Evolutionary conservation across 2,329 filamentous ascomycete genomes (phyloP).

Genomic region (Davidsoniella neocaledoniae): DNA sequence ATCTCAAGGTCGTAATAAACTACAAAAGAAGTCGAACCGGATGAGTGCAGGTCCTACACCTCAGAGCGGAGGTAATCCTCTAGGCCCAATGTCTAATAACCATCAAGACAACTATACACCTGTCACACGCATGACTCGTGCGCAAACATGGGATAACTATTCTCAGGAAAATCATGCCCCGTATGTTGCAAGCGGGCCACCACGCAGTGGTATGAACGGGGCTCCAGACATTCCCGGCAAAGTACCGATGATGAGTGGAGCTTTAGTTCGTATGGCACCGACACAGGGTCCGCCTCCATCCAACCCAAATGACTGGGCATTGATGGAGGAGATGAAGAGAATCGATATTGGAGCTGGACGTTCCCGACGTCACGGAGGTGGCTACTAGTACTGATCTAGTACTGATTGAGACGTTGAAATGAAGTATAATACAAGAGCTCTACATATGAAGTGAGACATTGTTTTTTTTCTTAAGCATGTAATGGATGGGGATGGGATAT

Average conservation of each 20-base stretch:
- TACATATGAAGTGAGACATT: background rate
- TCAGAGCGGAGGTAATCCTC: slow-evolving; percentile 27
- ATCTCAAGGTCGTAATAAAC: slow-evolving; percentile 33
- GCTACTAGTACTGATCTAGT: slow-evolving; percentile 19
- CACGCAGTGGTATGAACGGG: slow-evolving; percentile 24
- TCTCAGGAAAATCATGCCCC: slow-evolving; percentile 10
- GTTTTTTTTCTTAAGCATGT: too few species aligned
- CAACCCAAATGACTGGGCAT: slow-evolving; percentile 34
- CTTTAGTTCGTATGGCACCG: slow-evolving; percentile 16
- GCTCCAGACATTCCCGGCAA: slow-evolving; percentile 17
- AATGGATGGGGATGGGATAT: too few species aligned
- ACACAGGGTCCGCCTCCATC: slow-evolving; percentile 18
- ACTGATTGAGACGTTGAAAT: too few species aligned
- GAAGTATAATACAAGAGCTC: too few species aligned
- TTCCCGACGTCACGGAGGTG: slow-evolving; percentile 31
- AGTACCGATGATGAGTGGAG: slow-evolving; percentile 30
- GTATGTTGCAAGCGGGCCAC: slow-evolving; percentile 18
- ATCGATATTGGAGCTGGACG: slow-evolving; percentile 49
- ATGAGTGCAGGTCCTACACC: slow-evolving; percentile 25
- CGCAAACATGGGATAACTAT: slow-evolving; percentile 33
- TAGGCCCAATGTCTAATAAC: slow-evolving; percentile 27
- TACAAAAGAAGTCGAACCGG: slow-evolving; percentile 46
- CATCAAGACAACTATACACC: slow-evolving; percentile 23
- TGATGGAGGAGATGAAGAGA: slow-evolving; percentile 54
- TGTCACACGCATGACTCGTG: slow-evolving; percentile 24